Conservation (phyloP, 768 basidiomycete species). For the Tricholomella constricta region DNA sequence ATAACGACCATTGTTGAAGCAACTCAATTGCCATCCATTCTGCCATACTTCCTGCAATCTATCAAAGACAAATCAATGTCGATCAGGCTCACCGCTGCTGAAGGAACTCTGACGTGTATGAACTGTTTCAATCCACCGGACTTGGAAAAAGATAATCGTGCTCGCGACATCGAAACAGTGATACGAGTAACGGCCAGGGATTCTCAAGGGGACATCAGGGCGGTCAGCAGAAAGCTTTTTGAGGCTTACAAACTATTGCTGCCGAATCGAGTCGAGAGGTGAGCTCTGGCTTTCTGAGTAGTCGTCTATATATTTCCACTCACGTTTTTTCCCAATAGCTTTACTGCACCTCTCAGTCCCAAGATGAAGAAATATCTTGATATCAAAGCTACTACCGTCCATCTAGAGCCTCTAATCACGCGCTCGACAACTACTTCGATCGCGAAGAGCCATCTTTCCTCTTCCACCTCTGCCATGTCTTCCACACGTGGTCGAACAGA, state of each 20-base stretch:
- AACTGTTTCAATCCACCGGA: conserved; percentile 82
- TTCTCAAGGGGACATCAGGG: conserved; percentile 75
- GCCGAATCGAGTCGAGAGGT: conserved; percentile 71
- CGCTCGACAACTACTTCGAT: conserved; percentile 13
- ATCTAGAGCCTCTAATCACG: conserved; percentile 20
- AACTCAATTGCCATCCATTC: conserved; percentile 65
- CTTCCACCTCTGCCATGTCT: conserved; percentile 25
- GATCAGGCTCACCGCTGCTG: conserved; percentile 64
- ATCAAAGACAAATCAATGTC: conserved; percentile 70
- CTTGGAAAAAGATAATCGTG: conserved; percentile 67
- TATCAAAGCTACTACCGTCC: conserved; percentile 30
- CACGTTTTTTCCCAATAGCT: conserved; percentile 45
- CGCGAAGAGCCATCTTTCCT: conserved; percentile 16
- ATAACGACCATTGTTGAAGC: conserved; percentile 63
- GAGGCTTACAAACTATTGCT: conserved; percentile 74
- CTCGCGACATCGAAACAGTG: conserved; percentile 66
- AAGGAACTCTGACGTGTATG: conserved; percentile 64
- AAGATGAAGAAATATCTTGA: conserved; percentile 77
- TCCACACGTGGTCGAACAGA: conserved; percentile 21
- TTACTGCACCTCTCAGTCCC: conserved; percentile 72
- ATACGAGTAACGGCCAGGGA: conserved; percentile 71
- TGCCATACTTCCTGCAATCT: conserved; percentile 59
- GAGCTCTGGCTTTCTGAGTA: conserved; percentile 5
- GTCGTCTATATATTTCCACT: conserved; percentile 1
- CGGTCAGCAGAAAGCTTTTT: conserved; percentile 68